phyloP scores from a whole-genome alignment of 192 early-diverging fungal genomes.

The Backusella parvicylindrica region DNA sequence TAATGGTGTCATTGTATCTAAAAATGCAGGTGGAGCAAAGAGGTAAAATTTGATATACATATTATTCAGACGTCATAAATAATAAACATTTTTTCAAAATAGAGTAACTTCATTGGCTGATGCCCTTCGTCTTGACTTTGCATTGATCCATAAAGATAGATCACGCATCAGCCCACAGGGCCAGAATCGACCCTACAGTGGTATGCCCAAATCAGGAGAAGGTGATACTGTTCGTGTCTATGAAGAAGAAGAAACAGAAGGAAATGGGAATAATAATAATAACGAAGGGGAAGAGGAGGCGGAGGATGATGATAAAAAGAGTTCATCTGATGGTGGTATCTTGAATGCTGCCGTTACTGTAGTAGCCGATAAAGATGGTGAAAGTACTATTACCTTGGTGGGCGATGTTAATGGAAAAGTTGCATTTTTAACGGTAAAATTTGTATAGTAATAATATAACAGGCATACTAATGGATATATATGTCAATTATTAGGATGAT shows the following conservation, averaged over 20 bases:
- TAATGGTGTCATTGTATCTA: conserved; percentile 91
- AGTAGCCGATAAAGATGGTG: conserved; percentile 31
- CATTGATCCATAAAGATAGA: conserved; percentile 90
- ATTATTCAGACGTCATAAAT: not conserved
- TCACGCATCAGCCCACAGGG: conserved; percentile 42
- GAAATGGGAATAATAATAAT: not conserved
- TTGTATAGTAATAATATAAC: not conserved
- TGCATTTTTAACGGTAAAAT: conserved; percentile 73
- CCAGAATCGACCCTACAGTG: conserved; percentile 29
- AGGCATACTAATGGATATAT: no score
- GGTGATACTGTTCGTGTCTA: conserved; percentile 9
- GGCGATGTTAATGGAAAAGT: conserved; percentile 88
- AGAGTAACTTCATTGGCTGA: conserved; percentile 90
- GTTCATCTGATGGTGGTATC: not conserved
- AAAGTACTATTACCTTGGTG: conserved; percentile 62
- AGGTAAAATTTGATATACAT: conserved; percentile 45
- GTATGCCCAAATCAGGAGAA: conserved; percentile 21
- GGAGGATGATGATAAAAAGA: not conserved
- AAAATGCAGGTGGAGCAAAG: conserved; percentile 98
- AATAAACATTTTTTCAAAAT: not conserved
- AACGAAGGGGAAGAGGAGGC: conserved; percentile 4
- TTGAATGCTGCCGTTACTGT: conserved; percentile 34
- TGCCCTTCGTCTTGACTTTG: conserved; percentile 87
- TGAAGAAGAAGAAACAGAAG: not conserved
- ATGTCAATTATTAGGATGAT: no score